phyloP scores from a whole-genome alignment of 2,329 filamentous ascomycete genomes.

The Ambrosiella cleistominuta region DNA sequence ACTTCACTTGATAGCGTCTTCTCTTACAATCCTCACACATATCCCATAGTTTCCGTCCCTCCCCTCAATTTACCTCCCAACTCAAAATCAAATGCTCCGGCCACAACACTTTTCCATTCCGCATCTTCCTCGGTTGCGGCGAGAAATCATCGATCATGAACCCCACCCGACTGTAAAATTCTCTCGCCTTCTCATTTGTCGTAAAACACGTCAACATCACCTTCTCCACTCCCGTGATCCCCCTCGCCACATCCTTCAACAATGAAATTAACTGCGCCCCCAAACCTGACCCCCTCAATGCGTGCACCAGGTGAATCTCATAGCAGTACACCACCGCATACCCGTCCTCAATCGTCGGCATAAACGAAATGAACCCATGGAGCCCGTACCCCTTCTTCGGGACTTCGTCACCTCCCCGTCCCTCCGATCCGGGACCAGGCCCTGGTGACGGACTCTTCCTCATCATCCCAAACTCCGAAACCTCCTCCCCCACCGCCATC shows the following conservation, averaged over 20 bases:
- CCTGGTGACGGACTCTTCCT: background rate
- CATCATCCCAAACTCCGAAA: slow-evolving; percentile 8
- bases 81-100: slow-evolving; percentile 46
- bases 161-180: slow-evolving; percentile 45
- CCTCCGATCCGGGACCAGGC: background rate
- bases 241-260: slow-evolving; percentile 33
- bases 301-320: slow-evolving; percentile 50
- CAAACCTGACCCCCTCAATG: slow-evolving; percentile 44
- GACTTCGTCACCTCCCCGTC: slow-evolving; percentile 11
- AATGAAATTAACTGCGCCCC: slow-evolving; percentile 41
- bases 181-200: slow-evolving; percentile 37
- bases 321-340: slow-evolving; percentile 59
- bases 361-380: slow-evolving; percentile 45
- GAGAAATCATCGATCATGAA: slow-evolving; percentile 38
- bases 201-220: slow-evolving; percentile 60
- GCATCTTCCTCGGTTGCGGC: slow-evolving; percentile 33
- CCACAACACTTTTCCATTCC: slow-evolving; percentile 34
- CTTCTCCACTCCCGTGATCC: slow-evolving; percentile 39
- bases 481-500: background rate
- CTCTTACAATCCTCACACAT: slow-evolving; percentile 15
- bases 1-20: background rate
- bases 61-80: slow-evolving; percentile 18
- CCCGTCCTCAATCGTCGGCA: slow-evolving; percentile 52
- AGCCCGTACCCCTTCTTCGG: slow-evolving; percentile 17
- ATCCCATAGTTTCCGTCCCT: slow-evolving; percentile 2